Conservation (phyloP, 2,329 filamentous ascomycete species). For the Ceratocystiopsis brevicomis region DNA sequence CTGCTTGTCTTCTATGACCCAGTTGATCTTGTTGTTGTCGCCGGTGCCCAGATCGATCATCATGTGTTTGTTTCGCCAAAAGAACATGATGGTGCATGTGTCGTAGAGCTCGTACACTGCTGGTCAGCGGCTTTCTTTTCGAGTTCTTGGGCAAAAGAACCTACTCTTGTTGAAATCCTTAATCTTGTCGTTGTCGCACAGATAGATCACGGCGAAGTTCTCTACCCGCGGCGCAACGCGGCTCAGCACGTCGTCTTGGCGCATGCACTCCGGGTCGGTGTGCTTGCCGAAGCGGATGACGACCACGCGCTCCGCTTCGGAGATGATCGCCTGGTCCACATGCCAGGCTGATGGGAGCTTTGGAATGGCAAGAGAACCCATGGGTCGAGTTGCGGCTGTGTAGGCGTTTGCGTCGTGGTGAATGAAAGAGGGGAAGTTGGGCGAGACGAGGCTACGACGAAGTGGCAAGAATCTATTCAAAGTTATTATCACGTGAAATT, state of each 20-base stretch:
- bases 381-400: conserved; percentile 12
- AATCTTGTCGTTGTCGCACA: conserved; percentile 81
- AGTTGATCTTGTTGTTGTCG: conserved; percentile 56
- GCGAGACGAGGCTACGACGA: too few species aligned
- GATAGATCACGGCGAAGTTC: conserved; percentile 82
- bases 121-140: conserved; percentile 25
- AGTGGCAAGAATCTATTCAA: too few species aligned
- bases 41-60: conserved; percentile 96
- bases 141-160: neutral
- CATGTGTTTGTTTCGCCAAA: conserved; percentile 97
- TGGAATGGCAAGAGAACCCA: conserved; percentile 78
- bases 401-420: too few species aligned
- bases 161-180: conserved; percentile 62
- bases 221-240: conserved; percentile 84
- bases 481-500: too few species aligned
- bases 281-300: conserved; percentile 88
- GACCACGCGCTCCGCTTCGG: conserved; percentile 77
- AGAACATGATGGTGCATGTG: conserved; percentile 68
- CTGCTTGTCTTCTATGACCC: conserved; percentile 72
- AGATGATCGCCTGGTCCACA: conserved; percentile 86
- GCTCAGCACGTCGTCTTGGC: conserved; percentile 82
- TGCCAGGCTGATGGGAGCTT: conserved; percentile 91
- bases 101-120: conserved; percentile 67
- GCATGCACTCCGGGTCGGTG: conserved; percentile 56
- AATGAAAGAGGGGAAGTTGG: too few species aligned